Base-by-base conservation (phyloP, 805 yeast genomes). In the Metschnikowia similis region DNA sequence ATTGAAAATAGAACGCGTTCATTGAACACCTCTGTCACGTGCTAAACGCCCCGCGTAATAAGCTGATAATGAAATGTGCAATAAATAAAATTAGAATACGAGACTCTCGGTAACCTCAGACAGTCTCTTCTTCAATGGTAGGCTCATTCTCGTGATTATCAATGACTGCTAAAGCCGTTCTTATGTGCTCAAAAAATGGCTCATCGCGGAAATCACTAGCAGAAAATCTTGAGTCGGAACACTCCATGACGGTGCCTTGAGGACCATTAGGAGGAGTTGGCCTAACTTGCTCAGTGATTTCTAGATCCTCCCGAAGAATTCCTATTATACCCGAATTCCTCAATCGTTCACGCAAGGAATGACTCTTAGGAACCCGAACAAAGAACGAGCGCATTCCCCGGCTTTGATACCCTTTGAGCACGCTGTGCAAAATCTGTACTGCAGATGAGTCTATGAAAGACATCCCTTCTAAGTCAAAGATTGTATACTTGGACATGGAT, bases 391-490 rank as follows among this genome's bases (percentile, higher is more conserved):
- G 56, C 21, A 73, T 72, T 17, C 58, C 56, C 29, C 77, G 59
- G 5, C 56, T 49, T 31, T 60, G 61, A 55, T 72, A 73, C 8
- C 60, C 58, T 8, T 48, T 39, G 7, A 73, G 52, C 14, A 70
- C 58, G 28, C 63, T 66, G 40, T 58, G 56, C 29, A 73, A 51
- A 16, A 70, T 68, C 47, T 67, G 69, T 11, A 73, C 72, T 0
- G 78, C 78, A 2, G 74, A 69, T 0, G 77, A 72, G 53, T 73
- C 78, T 5, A 73, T 41, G 30, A 62, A 70, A 2, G 72, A 56
- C 77, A 73, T 73, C 0, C 76, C 78, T 47, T 71, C 61, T 26
- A 73, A 54, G 50, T 73, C 77, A 56, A 73, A 72, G 8, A 73
- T 66, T 21, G 72, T 60, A 50, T 70, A 72, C 45, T 69, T 65